Evolutionary conservation across 1,284 basidiomycete species (phyloP).

Genomic region (Meripilus lineatus): DNA sequence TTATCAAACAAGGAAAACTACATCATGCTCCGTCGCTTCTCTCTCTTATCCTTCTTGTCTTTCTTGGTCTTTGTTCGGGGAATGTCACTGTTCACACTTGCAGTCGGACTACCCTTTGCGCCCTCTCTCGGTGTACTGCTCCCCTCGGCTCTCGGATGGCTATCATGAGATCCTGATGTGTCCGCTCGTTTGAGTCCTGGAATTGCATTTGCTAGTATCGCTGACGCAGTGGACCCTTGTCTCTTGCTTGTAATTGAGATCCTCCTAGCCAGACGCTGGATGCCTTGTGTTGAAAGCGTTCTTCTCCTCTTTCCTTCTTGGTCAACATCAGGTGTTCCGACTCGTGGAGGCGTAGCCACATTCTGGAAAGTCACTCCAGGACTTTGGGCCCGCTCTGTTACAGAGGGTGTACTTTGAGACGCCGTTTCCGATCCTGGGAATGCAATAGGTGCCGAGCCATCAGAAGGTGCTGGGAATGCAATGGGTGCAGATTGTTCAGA

Average conservation of each 20-base stretch:
- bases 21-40: slow-evolving; percentile 28
- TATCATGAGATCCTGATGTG: slow-evolving; percentile 19
- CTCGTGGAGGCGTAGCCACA: slow-evolving; percentile 30
- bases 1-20: slow-evolving; percentile 11
- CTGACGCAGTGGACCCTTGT: slow-evolving; percentile 48
- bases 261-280: slow-evolving; percentile 69
- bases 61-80: slow-evolving; percentile 25
- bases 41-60: slow-evolving; percentile 27
- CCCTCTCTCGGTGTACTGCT: slow-evolving; percentile 8
- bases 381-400: slow-evolving; percentile 19
- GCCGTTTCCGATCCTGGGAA: slow-evolving; percentile 32
- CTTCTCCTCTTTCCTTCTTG: slow-evolving; percentile 71
- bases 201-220: slow-evolving; percentile 40
- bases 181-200: slow-evolving; percentile 26
- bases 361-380: slow-evolving; percentile 38
- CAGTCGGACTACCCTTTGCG: slow-evolving; percentile 23
- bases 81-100: slow-evolving; percentile 25
- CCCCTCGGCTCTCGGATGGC: slow-evolving; percentile 5
- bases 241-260: slow-evolving; percentile 64
- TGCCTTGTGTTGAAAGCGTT: slow-evolving; percentile 72
- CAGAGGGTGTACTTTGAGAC: slow-evolving; percentile 24
- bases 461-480: slow-evolving; percentile 24
- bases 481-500: slow-evolving; percentile 17
- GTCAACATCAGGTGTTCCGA: slow-evolving; percentile 63
- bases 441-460: slow-evolving; percentile 25